phyloP scores from a whole-genome alignment of 768 basidiomycete species.

The Strobilomyces echinocephalus region DNA sequence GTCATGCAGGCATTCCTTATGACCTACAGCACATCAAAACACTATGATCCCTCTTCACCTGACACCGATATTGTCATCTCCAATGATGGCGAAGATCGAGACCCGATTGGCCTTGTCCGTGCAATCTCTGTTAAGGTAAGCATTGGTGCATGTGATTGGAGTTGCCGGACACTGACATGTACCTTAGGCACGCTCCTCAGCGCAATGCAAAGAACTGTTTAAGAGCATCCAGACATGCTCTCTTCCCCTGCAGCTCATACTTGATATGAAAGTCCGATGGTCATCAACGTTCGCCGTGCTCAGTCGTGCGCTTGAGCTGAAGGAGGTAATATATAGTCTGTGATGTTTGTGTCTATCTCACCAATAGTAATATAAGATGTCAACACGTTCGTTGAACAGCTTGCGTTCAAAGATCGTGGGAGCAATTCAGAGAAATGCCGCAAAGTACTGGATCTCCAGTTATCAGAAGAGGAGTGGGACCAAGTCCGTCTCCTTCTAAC shows the following conservation, averaged over 20 bases:
- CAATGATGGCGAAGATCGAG: background rate
- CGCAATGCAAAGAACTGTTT: background rate
- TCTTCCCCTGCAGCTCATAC: background rate
- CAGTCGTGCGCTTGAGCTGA: background rate
- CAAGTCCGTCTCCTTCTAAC: background rate
- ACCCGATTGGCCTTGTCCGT: constrained; percentile 1
- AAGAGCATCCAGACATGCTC: too few relatives aligned
- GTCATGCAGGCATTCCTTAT: background rate
- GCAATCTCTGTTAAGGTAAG: constrained; percentile 6
- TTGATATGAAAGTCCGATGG: background rate
- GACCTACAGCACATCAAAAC: background rate
- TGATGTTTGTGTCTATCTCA: too few relatives aligned
- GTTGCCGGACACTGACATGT: background rate
- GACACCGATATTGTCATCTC: background rate
- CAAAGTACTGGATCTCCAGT: background rate
- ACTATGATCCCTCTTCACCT: background rate
- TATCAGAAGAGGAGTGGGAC: background rate
- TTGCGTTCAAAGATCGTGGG: background rate
- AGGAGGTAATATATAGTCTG: too few relatives aligned
- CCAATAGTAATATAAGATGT: background rate
- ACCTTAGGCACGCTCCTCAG: background rate
- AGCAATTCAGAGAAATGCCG: background rate
- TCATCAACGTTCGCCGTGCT: background rate
- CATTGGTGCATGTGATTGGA: too few relatives aligned
- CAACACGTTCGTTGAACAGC: background rate